Evolutionary conservation across 225 moss, liverwort and hornwort genomes (phyloP), one percentile per base, ranked within the genome.

Genomic region (Sphagnum tenellum): DNA sequence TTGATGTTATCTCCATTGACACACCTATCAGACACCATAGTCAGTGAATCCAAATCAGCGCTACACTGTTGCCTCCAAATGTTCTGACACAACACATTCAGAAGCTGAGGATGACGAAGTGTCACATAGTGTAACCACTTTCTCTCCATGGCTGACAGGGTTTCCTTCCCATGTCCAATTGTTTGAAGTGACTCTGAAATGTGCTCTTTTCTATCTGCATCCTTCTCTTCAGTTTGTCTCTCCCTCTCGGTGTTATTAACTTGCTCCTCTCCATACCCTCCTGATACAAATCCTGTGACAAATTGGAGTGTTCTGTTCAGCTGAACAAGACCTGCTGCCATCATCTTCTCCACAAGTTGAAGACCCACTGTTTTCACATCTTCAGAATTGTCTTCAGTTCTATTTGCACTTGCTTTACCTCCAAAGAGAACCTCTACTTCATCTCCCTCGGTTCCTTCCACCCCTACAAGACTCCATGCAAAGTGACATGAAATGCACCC

Each of bases 81-180:
- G 62, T 95, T 95, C 67, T 84, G 79, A 73, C 81, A 86, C 12
- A 95, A 64, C 44, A 86, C 87, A 73, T 88, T 83, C 48, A 92
- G 79, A 63, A 95, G 82, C 63, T 89, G 91, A 47, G 95, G 89
- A 59, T 95, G 95, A 59, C 72, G 78, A 8, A 89, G 74, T 45
- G 95, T 88, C 48, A 95, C 56, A 56, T 73, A 82, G 65, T 72
- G 78, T 55, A 95, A 63, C 91, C 88, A 95, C 56, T 72, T 86
- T 66, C 73, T 81, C 12, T 92, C 84, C 61, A 77, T 62, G 67
- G 84, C 89, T 48, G 76, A 70, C n/a, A 95, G 68, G 44, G 12
- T 66, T 52, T 69, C 71, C 60, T 71, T 71, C 9, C 52, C 9
- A 52, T 52, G 52, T 1, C 52, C 5, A 9, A 52, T 52, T 52